Conservation (phyloP, 176 grass and related monocot species). For the Cocos nucifera region DNA sequence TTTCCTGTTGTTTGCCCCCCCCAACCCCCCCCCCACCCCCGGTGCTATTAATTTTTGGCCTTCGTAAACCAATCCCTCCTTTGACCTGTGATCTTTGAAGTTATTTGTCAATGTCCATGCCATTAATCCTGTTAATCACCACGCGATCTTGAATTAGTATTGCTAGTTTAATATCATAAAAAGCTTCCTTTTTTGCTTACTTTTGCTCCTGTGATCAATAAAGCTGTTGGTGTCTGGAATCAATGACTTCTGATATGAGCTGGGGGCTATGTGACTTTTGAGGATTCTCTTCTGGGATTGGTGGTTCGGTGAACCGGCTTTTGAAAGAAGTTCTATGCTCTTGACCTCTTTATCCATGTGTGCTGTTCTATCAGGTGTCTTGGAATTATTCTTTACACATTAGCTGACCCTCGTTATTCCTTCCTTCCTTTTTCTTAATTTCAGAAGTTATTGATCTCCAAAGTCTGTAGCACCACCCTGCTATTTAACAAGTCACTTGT, state of each 20-base stretch:
- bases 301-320: neutral
- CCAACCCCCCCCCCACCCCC: neutral
- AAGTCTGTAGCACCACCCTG: no score
- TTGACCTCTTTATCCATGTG: neutral
- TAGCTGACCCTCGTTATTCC: neutral
- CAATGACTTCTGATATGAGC: neutral
- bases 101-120: no score
- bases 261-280: slow-evolving; percentile 7
- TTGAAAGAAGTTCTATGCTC: neutral
- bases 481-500: no score
- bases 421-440: neutral
- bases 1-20: neutral
- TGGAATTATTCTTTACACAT: no score
- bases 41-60: neutral
- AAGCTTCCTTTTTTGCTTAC: neutral
- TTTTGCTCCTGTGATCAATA: slow-evolving; percentile 8
- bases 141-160: neutral
- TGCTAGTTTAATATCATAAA: neutral
- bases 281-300: slow-evolving; percentile 3
- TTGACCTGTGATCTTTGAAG: no score
- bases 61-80: neutral
- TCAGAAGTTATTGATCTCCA: no score
- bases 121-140: no score
- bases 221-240: slow-evolving; percentile 9
- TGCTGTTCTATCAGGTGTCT: neutral